These are phyloP conservation scores for Leccinum uliginosum DNA, from an alignment of 768 basidiomycete genomes.

Conservation along the genomic window DNA sequence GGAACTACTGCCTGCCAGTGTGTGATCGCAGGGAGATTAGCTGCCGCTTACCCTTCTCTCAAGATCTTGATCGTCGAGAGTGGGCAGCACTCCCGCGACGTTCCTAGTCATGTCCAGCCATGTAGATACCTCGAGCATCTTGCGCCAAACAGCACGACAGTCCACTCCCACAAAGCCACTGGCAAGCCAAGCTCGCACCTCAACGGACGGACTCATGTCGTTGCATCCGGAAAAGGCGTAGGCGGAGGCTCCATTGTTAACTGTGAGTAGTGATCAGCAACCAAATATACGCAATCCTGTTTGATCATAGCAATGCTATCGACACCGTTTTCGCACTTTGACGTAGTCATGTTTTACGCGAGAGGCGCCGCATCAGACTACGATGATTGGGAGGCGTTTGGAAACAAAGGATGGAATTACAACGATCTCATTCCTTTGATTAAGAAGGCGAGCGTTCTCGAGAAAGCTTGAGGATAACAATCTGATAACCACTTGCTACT, in stretches of 20 bases:
- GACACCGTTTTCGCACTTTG: neutral
- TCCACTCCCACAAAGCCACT: neutral
- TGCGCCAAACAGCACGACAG: neutral
- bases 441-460: constrained; percentile 41
- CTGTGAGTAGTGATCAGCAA: neutral
- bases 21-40: neutral
- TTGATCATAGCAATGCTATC: neutral
- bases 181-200: neutral
- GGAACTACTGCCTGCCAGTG: neutral
- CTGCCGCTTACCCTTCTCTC: neutral
- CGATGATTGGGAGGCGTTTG: constrained; percentile 51
- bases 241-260: neutral
- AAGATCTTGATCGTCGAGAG: neutral
- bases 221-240: neutral
- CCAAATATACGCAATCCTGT: neutral
- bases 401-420: constrained; percentile 59
- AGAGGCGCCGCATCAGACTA: constrained; percentile 60
- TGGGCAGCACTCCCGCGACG: neutral
- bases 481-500: no score
- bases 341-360: constrained; percentile 41
- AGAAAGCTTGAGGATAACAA: no score
- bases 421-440: constrained; percentile 52
- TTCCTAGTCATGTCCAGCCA: neutral
- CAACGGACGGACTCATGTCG: neutral
- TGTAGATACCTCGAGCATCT: neutral